phyloP scores from a whole-genome alignment of 352 stramenopile species.

The Phytophthora quininea region DNA sequence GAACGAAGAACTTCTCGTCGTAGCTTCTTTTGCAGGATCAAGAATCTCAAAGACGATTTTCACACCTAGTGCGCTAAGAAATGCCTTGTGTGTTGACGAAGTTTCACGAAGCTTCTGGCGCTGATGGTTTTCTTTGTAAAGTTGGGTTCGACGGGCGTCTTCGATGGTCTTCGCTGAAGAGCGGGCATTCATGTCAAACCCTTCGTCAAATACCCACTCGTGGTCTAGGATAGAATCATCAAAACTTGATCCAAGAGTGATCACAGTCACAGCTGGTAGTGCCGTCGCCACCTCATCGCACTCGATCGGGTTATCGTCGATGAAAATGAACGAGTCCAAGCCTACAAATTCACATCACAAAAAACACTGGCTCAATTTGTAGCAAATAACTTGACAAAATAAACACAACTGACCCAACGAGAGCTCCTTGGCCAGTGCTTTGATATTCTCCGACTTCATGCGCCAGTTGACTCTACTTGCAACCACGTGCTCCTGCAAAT shows the following conservation, averaged over 20 bases:
- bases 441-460: constrained; percentile 67
- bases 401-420: constrained; percentile 38
- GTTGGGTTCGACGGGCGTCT: constrained; percentile 51
- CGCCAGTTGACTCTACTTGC: constrained; percentile 61
- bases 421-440: constrained; percentile 55
- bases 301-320: constrained; percentile 77
- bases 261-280: constrained; percentile 56
- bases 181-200: constrained; percentile 2
- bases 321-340: constrained; percentile 72
- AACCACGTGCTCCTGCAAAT: constrained; percentile 58
- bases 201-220: constrained; percentile 62
- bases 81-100: constrained; percentile 50
- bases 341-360: constrained; percentile 20
- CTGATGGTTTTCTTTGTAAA: constrained; percentile 66
- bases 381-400: no score
- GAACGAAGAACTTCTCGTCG: constrained; percentile 31
- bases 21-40: constrained; percentile 19
- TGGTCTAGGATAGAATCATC: constrained; percentile 36
- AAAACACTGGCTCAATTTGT: neutral
- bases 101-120: constrained; percentile 40
- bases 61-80: constrained; percentile 71
- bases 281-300: constrained; percentile 61
- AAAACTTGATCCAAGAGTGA: constrained; percentile 53
- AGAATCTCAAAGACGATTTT: constrained; percentile 71
- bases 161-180: constrained; percentile 38